Evolutionary conservation across 2,329 filamentous ascomycete genomes (phyloP), one percentile per base, ranked within the genome.

Genomic region (Hymenoscyphus occultus): DNA sequence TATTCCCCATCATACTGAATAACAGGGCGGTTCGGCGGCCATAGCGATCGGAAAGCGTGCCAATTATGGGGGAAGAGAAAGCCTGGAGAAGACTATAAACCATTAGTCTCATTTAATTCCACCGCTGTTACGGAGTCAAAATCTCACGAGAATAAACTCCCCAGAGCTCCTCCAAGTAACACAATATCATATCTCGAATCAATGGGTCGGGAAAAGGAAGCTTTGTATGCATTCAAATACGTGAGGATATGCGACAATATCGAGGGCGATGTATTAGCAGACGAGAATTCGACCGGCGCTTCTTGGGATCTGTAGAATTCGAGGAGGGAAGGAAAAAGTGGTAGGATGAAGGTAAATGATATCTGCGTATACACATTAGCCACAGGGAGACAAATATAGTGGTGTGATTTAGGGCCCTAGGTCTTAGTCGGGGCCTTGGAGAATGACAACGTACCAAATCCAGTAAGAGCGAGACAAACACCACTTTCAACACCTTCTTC

Each of bases 151-250:
- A 99, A 99, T 22, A 99, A 82, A 64, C 93, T 97, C 69, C 95
- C 95, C 32, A 99, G 83, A 28, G 94, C 95, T 59, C 95, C 95
- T 62, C 95, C 95, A 5, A 99, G 86, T 56, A 99, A 85, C 32
- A 99, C 93, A 71, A 98, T 97, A 76, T 99, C 95, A 82, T 99
- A 97, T 80, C 92, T 89, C 64, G 93, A 93, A 75, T 97, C 94
- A 77, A 99, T 98, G 56, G 94, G 93, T 63, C 89, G 89, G 56
- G 92, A 88, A 75, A 99, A 99, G 64, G 91, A 86, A 70, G 93
- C 90, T 79, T 99, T 99, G 85, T 99, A 99, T 57, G 91, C 84
- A 76, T 99, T 97, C 61, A 99, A 85, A 71, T 90, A 93, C 71
- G 84, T 82, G 68, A 99, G 85, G 64, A 98, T 87, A 67, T 85